These are phyloP conservation scores for Clarireedia sp. DNA, from an alignment of 2,329 filamentous ascomycete species.

Conservation along the genomic window DNA sequence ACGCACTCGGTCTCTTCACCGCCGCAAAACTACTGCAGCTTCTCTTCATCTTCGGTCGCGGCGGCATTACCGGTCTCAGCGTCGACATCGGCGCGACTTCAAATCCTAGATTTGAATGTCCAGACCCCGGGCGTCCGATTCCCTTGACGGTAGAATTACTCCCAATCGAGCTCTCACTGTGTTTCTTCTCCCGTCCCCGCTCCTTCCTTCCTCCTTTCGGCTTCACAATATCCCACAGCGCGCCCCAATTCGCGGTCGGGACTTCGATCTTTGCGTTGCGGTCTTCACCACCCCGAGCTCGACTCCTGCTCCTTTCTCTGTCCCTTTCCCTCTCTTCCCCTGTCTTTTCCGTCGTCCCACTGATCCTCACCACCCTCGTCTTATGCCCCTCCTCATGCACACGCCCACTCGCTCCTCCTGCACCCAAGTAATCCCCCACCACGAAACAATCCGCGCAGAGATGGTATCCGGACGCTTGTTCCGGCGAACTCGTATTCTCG, in stretches of 20 bases:
- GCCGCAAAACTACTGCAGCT: neutral
- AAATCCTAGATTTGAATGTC: neutral
- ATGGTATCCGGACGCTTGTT: constrained; percentile 9
- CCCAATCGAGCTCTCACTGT: neutral
- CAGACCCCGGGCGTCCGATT: neutral
- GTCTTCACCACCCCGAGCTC: no score
- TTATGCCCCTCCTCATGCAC: no score
- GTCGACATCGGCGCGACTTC: neutral
- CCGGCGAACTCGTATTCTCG: no score
- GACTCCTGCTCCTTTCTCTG: neutral
- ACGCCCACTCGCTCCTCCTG: no score
- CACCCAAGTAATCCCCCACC: constrained; percentile 12
- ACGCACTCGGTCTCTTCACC: constrained; percentile 12
- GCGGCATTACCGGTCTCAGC: neutral
- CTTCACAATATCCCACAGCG: constrained; percentile 23
- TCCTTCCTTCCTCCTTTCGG: constrained; percentile 1
- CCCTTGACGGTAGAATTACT: neutral
- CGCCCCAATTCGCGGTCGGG: constrained; percentile 22
- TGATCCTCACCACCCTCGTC: no score
- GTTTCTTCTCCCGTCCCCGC: neutral
- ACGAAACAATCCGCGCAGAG: constrained; percentile 24
- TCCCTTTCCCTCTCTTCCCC: neutral
- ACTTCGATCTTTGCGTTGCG: constrained; percentile 9
- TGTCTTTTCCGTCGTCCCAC: no score
- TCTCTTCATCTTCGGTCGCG: neutral